Base-by-base conservation (phyloP, 768 basidiomycete species). In the Lactarius tabidus region DNA sequence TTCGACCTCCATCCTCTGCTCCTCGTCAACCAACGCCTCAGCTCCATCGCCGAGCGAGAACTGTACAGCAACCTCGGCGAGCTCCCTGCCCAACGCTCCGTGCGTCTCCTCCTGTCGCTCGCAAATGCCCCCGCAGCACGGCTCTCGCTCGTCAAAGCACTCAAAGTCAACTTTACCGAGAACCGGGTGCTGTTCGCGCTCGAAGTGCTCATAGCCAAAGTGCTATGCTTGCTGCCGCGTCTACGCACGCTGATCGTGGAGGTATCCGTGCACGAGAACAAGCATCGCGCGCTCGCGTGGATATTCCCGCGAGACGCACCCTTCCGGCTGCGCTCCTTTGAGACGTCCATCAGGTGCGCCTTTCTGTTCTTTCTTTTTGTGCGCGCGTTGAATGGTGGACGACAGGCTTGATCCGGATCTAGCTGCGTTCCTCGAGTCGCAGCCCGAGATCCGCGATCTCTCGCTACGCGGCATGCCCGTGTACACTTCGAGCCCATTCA, bases 261-360 rank as follows among this genome's bases (percentile, higher is more conserved):
- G 60, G 76, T 87, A 60, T 43, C 54, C 6, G 15, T 39, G 33
- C 43, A 60, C 18, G 64, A 60, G 39, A 56, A 60, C 43, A 60
- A 59, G 48, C 35, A 65, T 12, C 64, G 53, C 36, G 70, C 84
- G 70, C 18, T 67, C 5, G 63, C 48, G 6, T 85, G 85, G 84
- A 74, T 86, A 35, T 79, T 86, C 20, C 67, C 53, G 70, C 75
- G 7, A 75, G 73, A 8, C 79, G 79, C 70, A 64, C 77, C 12
- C 20, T 82, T 85, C 68, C 73, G 74, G 6, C 78, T 89, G 35
- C 68, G 71, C n/a, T 70, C 75, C 0, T 79, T 88, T 69, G 78
- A 81, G 12, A 86, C 85, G 0, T 84, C 85, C 20, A 79, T 86
- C 73, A 79, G 80, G n/a, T 85, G 80, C 28, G 55, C 33, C 3